Evolutionary conservation across 495 filamentous ascomycete genomes (phyloP).

Genomic region (Endocarpon pusillum): DNA sequence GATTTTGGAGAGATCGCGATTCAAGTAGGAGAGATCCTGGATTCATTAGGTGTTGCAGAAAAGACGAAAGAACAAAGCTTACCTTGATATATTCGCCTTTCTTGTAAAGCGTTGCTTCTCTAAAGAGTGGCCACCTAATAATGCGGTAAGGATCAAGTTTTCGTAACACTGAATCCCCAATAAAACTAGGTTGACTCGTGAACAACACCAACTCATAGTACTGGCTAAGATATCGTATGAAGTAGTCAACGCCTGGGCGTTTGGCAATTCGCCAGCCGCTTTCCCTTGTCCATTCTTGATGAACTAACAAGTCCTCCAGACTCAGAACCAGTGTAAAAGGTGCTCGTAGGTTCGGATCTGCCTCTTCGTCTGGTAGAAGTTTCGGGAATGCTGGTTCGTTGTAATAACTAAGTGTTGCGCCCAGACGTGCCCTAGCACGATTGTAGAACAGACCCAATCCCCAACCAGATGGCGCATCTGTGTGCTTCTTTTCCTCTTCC

Average conservation of each 20-base stretch:
- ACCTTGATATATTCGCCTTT: conserved; percentile 95
- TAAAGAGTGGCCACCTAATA: conserved; percentile 86
- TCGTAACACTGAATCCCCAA: conserved; percentile 70
- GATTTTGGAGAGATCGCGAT: conserved; percentile 84
- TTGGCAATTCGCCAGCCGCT: conserved; percentile 94
- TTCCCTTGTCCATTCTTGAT: conserved; percentile 83
- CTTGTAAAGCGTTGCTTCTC: conserved; percentile 88
- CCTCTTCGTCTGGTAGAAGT: conserved; percentile 77
- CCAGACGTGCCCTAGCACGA: conserved; percentile 54
- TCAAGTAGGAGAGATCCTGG: conserved; percentile 88
- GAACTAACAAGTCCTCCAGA: conserved; percentile 83
- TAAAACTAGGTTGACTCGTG: conserved; percentile 64
- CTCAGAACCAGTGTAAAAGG: conserved; percentile 90
- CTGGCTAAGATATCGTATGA: conserved; percentile 84
- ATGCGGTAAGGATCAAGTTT: conserved; percentile 95
- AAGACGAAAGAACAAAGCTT: conserved; percentile 11
- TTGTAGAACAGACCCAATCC: conserved; percentile 58
- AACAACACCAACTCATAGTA: conserved; percentile 97
- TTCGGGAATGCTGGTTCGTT: conserved; percentile 92
- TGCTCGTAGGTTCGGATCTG: conserved; percentile 41
- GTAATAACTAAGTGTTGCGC: conserved; percentile 71
- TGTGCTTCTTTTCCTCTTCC: conserved; percentile 44
- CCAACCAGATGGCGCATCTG: conserved; percentile 57
- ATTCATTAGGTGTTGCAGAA: conserved; percentile 1
- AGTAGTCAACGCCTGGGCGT: conserved; percentile 90